Conservation (phyloP, 441 rosid species). For the Dalechampia spathulata region DNA sequence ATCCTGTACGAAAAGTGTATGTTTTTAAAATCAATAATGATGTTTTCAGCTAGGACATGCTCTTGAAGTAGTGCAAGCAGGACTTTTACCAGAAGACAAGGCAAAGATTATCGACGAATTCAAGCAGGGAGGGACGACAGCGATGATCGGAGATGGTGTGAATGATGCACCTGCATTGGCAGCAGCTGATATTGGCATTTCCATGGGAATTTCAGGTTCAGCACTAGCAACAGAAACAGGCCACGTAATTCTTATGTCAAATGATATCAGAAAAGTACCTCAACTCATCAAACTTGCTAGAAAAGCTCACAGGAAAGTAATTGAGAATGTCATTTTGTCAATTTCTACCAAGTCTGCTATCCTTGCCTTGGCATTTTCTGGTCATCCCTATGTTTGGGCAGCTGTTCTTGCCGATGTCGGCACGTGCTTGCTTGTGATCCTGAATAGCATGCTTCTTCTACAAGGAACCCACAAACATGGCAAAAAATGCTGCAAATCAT, state of each 20-base stretch:
- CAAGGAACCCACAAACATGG: constrained; percentile 15
- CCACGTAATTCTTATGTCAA: constrained; percentile 72
- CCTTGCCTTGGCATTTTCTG: constrained; percentile 59
- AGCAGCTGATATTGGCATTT: constrained; percentile 78
- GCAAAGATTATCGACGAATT: constrained; percentile 40
- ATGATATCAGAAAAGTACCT: constrained; percentile 73
- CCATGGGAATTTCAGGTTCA: constrained; percentile 92
- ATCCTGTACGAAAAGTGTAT: too few relatives aligned
- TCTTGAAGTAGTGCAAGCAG: constrained; percentile 55
- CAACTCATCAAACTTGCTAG: constrained; percentile 50
- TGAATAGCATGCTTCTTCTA: constrained; percentile 73
- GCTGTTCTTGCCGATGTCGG: constrained; percentile 84
- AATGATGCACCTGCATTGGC: constrained; percentile 95
- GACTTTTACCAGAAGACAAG: constrained; percentile 77
- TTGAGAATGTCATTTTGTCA: constrained; percentile 55
- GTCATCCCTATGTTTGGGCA: constrained; percentile 86
- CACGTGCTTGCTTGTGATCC: constrained; percentile 74
- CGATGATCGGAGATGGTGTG: constrained; percentile 88
- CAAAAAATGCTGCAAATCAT: constrained; percentile 27
- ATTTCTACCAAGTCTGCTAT: constrained; percentile 52
- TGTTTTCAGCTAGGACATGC: constrained; percentile 59
- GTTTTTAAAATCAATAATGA: too few relatives aligned
- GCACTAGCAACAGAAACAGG: constrained; percentile 89
- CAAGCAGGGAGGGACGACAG: constrained; percentile 56
- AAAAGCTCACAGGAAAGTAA: constrained; percentile 52